Evolutionary conservation across 2,329 filamentous ascomycete species (phyloP).

Genomic region (Colletotrichum aenigma): DNA sequence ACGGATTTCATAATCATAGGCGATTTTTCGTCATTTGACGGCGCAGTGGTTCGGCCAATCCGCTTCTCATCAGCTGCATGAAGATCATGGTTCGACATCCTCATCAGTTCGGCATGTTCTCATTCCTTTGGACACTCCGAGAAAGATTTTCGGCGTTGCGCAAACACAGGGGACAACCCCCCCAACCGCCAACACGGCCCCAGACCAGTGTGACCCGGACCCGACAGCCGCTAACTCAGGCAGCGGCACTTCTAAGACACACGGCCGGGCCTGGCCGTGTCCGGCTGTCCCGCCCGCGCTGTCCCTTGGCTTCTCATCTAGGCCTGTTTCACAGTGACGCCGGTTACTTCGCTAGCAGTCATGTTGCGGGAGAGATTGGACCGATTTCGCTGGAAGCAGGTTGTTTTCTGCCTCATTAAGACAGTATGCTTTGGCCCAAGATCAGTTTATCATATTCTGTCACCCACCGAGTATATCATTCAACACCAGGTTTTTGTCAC

Average conservation of each 20-base stretch:
- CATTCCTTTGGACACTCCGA: background rate
- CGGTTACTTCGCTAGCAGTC: background rate
- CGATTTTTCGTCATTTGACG: background rate
- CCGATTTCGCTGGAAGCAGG: background rate
- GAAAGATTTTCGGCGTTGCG: background rate
- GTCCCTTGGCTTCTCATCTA: background rate
- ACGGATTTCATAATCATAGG: constrained; percentile 6
- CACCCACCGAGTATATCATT: background rate
- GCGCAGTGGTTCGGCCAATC: background rate
- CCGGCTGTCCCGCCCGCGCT: background rate
- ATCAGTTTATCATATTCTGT: background rate
- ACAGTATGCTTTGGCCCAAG: background rate
- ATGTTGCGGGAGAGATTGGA: background rate
- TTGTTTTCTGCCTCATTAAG: background rate
- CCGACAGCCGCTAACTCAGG: background rate
- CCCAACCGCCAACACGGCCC: background rate
- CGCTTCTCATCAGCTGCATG: background rate
- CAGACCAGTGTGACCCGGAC: background rate
- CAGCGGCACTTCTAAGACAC: background rate
- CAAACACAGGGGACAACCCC: background rate
- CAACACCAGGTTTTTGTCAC: background rate
- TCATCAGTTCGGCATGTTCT: background rate
- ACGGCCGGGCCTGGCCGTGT: background rate
- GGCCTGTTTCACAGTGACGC: background rate
- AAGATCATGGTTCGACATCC: background rate